Evolutionary conservation across 139 green algal species (phyloP).

Genomic region (Tetratostichococcus sp.): DNA sequence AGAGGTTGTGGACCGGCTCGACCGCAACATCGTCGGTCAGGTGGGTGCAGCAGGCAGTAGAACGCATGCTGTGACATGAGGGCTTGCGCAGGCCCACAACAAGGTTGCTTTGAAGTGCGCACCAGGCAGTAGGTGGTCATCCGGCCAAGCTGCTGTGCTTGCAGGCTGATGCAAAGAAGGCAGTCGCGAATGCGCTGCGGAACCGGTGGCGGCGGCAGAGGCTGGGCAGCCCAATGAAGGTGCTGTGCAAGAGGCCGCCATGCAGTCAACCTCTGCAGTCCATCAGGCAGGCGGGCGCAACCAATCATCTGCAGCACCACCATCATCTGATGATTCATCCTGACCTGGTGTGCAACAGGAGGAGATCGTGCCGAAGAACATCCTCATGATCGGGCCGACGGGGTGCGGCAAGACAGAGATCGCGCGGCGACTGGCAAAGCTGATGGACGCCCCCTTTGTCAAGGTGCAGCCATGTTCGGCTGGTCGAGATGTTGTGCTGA

Average conservation of each 20-base stretch:
- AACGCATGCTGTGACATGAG: not conserved
- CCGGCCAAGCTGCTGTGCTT: not conserved
- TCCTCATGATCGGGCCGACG: constrained; percentile 93
- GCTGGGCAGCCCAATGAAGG: constrained; percentile 52
- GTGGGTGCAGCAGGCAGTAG: not conserved
- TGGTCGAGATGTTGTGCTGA: too few species aligned
- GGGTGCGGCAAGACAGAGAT: constrained; percentile 97
- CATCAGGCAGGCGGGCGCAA: too few species aligned
- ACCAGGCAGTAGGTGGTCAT: too few species aligned
- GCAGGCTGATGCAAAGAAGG: constrained; percentile 81
- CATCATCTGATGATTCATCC: too few species aligned
- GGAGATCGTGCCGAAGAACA: constrained; percentile 96
- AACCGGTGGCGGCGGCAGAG: constrained; percentile 88
- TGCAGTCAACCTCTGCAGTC: too few species aligned
- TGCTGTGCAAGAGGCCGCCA: not conserved
- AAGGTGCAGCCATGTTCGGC: constrained; percentile 53
- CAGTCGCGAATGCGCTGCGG: constrained; percentile 89
- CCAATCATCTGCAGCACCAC: too few species aligned
- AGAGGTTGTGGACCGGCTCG: constrained; percentile 75
- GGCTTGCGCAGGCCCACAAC: too few species aligned
- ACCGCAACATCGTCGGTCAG: constrained; percentile 87
- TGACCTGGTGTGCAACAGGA: too few species aligned
- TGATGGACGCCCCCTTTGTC: constrained; percentile 92
- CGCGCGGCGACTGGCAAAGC: constrained; percentile 85
- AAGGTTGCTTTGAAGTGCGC: too few species aligned